Base-by-base conservation (phyloP, 2,329 filamentous ascomycete genomes). In the Corynespora cassiicola region DNA sequence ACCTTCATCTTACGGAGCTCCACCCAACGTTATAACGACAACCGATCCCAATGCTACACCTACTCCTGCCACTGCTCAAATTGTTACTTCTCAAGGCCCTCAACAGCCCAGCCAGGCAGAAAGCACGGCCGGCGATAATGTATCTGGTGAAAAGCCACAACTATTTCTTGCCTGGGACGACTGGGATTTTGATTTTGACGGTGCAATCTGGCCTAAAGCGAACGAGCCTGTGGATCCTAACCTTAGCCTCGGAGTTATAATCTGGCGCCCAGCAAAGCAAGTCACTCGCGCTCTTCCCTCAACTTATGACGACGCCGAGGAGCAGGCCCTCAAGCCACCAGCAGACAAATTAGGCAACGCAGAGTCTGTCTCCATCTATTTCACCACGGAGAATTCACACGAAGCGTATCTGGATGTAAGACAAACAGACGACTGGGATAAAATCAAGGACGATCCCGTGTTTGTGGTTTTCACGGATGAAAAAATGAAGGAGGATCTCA, bases 281-380 rank as follows among this genome's bases (percentile, higher is more conserved):
- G 66, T 69, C 11, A 70, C 65, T 14, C 65, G 67, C 24, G 68
- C 73, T 12, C 48, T 76, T 16, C 70, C 73, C 12, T 59, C 70
- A 1, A 72, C 68, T 1, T 75, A 68, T 31, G 58, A 54, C 4
- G 69, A 75, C 50, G 73, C 71, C 10, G 72, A 75, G 49, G 59
- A 72, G 31, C 68, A 71, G 40, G 67, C 69, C 15, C 31, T 70
- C 27, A 68, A 69, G 16, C 66, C 69, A 10, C 59, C 64, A 7
- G 58, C 64, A 3, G 58, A 67, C 12, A 58, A 53, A 27, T 45
- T 70, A 6, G 52, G 55, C 15, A 69, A 73, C 17, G 73, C 71
- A 10, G 69, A 71, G 31, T 75, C 72, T 23, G 69, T 77, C 3
- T 80, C 77, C 2, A 70, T 74, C 34, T 79, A 79, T 43, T 74